A percentile compares a stretch with the other conserved stretches of the same genome.
These are phyloP conservation scores for Penicillium paneum DNA, from an alignment of 2,329 filamentous ascomycete genomes.

Conservation along the genomic window DNA sequence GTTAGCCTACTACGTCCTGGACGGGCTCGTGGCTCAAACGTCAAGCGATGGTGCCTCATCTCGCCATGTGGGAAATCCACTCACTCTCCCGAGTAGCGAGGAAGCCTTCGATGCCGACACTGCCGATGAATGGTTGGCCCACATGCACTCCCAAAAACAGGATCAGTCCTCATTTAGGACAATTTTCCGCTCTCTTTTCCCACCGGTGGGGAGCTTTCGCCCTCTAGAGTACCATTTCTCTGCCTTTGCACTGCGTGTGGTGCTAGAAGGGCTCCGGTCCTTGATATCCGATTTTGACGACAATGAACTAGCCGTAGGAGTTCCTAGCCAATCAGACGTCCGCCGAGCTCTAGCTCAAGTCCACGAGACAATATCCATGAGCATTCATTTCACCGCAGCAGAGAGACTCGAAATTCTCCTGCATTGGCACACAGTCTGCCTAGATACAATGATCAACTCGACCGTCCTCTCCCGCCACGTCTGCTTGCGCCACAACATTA, in stretches of 20 bases:
- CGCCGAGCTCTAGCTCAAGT: constrained; percentile 40
- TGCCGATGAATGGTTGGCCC: constrained; percentile 42
- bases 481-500: constrained; percentile 40
- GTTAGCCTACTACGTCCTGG: constrained; percentile 46
- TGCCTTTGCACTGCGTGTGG: constrained; percentile 42
- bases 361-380: constrained; percentile 39
- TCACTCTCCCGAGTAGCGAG: constrained; percentile 42
- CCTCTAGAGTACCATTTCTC: constrained; percentile 36
- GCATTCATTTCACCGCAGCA: constrained; percentile 33
- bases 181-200: constrained; percentile 43
- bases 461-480: constrained; percentile 40
- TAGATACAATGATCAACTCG: constrained; percentile 44
- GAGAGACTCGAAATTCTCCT: constrained; percentile 44
- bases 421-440: constrained; percentile 47
- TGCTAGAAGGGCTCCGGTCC: constrained; percentile 46
- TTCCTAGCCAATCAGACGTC: constrained; percentile 41
- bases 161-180: constrained; percentile 40
- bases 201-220: constrained; percentile 29
- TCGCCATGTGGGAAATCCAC: constrained; percentile 44
- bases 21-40: constrained; percentile 46
- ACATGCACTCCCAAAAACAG: constrained; percentile 32
- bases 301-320: constrained; percentile 39
- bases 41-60: constrained; percentile 43
- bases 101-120: constrained; percentile 41
- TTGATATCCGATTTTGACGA: constrained; percentile 42